phyloP scores from a whole-genome alignment of 768 basidiomycete species.

The Exidia glandulosa region DNA sequence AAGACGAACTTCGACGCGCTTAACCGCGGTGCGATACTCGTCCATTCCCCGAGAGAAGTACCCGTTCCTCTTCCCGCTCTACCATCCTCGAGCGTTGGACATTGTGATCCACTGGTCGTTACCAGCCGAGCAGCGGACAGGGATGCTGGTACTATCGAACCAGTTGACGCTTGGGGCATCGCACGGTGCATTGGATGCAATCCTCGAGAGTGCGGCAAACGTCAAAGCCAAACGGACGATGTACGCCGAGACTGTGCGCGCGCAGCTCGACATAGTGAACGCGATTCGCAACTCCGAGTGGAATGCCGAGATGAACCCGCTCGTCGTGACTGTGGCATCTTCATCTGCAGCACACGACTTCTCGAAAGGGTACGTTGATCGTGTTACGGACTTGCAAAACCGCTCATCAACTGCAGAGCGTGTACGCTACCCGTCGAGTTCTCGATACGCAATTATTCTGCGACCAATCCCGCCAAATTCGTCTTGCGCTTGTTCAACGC shows the following conservation, averaged over 20 bases:
- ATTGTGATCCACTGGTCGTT: slow-evolving; percentile 70
- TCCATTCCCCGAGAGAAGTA: slow-evolving; percentile 45
- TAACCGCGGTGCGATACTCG: slow-evolving; percentile 20
- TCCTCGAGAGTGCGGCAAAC: slow-evolving; percentile 48
- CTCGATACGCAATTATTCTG: slow-evolving; percentile 60
- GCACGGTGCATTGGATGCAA: slow-evolving; percentile 51
- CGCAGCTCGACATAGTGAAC: slow-evolving; percentile 54
- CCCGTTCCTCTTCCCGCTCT: slow-evolving; percentile 65
- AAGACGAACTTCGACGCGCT: slow-evolving; percentile 25
- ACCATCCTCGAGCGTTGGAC: slow-evolving; percentile 63
- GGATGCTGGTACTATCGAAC: slow-evolving; percentile 23
- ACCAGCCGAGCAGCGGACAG: slow-evolving; percentile 44
- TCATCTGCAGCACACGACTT: slow-evolving; percentile 47
- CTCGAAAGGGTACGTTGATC: slow-evolving; percentile 50
- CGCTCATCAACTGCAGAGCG: slow-evolving; percentile 29
- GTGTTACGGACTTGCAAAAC: background rate
- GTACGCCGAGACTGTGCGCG: slow-evolving; percentile 81
- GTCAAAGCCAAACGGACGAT: slow-evolving; percentile 69
- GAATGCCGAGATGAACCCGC: slow-evolving; percentile 71
- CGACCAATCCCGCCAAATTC: slow-evolving; percentile 48
- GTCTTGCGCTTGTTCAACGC: slow-evolving; percentile 33
- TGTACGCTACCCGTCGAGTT: slow-evolving; percentile 45
- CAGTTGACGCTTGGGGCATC: slow-evolving; percentile 42
- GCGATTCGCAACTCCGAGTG: slow-evolving; percentile 61
- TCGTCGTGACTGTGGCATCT: slow-evolving; percentile 32